A percentile compares a stretch with the other conserved stretches of the same genome.
These are phyloP conservation scores for Fusarium xylarioides DNA, from an alignment of 2,329 filamentous ascomycete genomes.

Conservation along the genomic window DNA sequence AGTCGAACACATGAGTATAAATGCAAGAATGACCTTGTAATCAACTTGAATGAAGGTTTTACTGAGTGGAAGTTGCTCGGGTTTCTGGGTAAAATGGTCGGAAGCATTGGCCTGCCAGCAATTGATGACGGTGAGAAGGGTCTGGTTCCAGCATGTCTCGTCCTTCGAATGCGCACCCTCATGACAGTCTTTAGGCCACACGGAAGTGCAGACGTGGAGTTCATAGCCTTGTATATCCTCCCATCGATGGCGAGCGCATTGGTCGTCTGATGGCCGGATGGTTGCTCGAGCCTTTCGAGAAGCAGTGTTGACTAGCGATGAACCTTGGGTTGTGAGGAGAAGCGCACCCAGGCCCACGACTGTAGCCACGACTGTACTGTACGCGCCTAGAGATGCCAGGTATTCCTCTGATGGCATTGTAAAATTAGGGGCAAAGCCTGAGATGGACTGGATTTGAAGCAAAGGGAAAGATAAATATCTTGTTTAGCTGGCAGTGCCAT, in stretches of 20 bases:
- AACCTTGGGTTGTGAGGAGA: background rate
- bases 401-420: background rate
- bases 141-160: background rate
- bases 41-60: background rate
- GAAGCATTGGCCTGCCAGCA: background rate
- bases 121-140: background rate
- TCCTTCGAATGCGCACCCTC: fast-evolving
- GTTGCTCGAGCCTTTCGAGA: background rate
- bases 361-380: background rate
- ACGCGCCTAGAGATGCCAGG: background rate
- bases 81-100: background rate
- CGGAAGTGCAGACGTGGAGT: background rate
- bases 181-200: background rate
- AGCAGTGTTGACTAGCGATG: background rate
- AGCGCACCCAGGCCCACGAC: background rate
- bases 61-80: background rate
- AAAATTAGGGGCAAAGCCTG: background rate
- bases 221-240: background rate
- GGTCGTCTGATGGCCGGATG: background rate
- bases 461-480: no score
- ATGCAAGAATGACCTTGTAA: background rate
- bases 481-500: no score
- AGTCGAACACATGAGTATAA: background rate
- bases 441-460: no score
- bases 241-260: background rate